These are phyloP conservation scores for Exophiala oligosperma DNA, from an alignment of 2,329 filamentous ascomycete genomes.

Conservation along the genomic window DNA sequence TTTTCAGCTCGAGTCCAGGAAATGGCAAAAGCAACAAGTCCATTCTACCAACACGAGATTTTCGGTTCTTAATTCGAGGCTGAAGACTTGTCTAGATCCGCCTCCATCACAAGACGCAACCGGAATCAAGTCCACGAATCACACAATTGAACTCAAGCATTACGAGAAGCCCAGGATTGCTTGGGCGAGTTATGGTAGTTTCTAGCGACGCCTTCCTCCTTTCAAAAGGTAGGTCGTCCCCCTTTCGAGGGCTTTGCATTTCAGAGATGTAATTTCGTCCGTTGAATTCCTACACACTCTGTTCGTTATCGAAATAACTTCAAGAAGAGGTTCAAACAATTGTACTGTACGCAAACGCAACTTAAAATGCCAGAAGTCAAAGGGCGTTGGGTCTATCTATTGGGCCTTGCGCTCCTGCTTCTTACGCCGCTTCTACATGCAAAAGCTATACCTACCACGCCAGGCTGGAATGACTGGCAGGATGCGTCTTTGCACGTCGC, in stretches of 20 bases:
- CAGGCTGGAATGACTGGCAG: conserved; percentile 1
- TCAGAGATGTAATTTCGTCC: too few relatives aligned
- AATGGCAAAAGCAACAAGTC: too few relatives aligned
- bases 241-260: too few relatives aligned
- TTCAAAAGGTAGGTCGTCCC: too few relatives aligned
- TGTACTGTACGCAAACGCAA: not conserved
- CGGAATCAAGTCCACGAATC: not conserved
- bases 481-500: conserved; percentile 12
- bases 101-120: not conserved
- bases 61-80: not conserved
- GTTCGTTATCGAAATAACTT: not conserved
- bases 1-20: too few relatives aligned
- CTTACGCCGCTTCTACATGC: not conserved
- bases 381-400: not conserved
- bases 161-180: too few relatives aligned
- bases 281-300: not conserved
- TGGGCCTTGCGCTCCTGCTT: not conserved
- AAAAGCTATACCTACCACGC: not conserved
- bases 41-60: not conserved
- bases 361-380: not conserved
- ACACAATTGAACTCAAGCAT: not conserved
- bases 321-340: not conserved
- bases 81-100: not conserved
- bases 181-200: too few relatives aligned
- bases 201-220: too few relatives aligned